Evolutionary conservation across 2,329 filamentous ascomycete species (phyloP).

Genomic region (Tolypocladium album): DNA sequence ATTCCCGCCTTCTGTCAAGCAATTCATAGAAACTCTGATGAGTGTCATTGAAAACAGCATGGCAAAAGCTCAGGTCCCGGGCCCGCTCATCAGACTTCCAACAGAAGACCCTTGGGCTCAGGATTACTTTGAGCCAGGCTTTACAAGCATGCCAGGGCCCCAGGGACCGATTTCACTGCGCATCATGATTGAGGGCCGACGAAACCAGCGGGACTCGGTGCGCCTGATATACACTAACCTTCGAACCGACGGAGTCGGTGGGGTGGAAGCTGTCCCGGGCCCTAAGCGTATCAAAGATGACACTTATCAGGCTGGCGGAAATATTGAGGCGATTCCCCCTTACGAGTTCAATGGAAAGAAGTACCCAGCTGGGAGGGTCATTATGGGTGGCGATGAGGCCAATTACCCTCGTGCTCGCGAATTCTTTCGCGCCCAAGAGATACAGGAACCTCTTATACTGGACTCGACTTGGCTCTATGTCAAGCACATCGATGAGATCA

Average conservation of each 20-base stretch:
- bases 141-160: constrained; percentile 25
- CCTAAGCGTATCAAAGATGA: not conserved
- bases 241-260: constrained; percentile 16
- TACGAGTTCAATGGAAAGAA: constrained; percentile 8
- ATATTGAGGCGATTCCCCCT: constrained; percentile 27
- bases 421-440: constrained; percentile 20
- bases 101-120: constrained; percentile 23
- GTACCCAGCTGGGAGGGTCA: constrained; percentile 11
- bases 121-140: constrained; percentile 26
- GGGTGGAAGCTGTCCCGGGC: constrained; percentile 13
- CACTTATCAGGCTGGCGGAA: constrained; percentile 14
- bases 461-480: constrained; percentile 14
- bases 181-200: constrained; percentile 15
- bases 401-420: constrained; percentile 1
- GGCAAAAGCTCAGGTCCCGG: not conserved
- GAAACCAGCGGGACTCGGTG: constrained; percentile 10
- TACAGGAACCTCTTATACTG: constrained; percentile 21
- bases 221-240: constrained; percentile 21
- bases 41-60: not conserved
- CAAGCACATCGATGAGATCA: constrained; percentile 14
- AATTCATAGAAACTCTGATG: too few relatives aligned
- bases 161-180: constrained; percentile 18
- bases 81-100: constrained; percentile 13
- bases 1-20: too few relatives aligned
- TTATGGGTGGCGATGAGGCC: constrained; percentile 6